These are phyloP conservation scores for Backusella psychrophila DNA, from an alignment of 192 early-diverging fungal species.

Conservation along the genomic window DNA sequence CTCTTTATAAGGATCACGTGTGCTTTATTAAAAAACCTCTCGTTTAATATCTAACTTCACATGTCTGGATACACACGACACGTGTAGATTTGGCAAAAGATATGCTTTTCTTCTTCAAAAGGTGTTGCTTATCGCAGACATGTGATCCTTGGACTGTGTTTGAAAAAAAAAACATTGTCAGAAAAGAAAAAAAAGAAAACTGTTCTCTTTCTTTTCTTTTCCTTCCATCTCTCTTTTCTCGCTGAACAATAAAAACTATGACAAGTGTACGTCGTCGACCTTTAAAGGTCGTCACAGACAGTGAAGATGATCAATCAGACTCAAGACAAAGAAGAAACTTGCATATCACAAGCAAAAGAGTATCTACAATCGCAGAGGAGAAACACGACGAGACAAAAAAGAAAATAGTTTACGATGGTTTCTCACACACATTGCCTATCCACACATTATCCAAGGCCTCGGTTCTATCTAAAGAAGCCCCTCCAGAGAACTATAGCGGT, in stretches of 20 bases:
- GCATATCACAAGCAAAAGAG: slow-evolving; percentile 19
- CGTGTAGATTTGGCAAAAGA: not conserved
- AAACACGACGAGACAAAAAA: slow-evolving; percentile 24
- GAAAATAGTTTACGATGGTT: slow-evolving; percentile 8
- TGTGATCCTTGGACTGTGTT: slow-evolving; percentile 10
- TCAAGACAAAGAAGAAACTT: slow-evolving; percentile 22
- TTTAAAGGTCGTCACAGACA: slow-evolving; percentile 30
- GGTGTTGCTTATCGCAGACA: not conserved
- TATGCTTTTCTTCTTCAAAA: not conserved
- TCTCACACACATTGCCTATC: slow-evolving; percentile 52
- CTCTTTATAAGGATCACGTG: slow-evolving; percentile 72
- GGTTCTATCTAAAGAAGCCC: slow-evolving; percentile 80
- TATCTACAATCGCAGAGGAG: slow-evolving; percentile 23
- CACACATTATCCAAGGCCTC: slow-evolving; percentile 65
- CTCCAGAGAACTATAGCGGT: slow-evolving; percentile 83
- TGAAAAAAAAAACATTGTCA: slow-evolving; percentile 8
- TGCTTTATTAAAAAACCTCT: slow-evolving; percentile 34
- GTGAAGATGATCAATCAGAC: slow-evolving; percentile 36
- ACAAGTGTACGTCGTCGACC: slow-evolving; percentile 12
- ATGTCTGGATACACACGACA: not conserved
- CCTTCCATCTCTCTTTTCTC: slow-evolving; percentile 8
- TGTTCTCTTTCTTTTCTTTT: slow-evolving; percentile 10
- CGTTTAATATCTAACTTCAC: not conserved
- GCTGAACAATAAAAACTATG: not conserved
- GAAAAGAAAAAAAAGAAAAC: slow-evolving; percentile 2